phyloP scores from a whole-genome alignment of 2,329 filamentous ascomycete species.

The Falciphora oryzae region DNA sequence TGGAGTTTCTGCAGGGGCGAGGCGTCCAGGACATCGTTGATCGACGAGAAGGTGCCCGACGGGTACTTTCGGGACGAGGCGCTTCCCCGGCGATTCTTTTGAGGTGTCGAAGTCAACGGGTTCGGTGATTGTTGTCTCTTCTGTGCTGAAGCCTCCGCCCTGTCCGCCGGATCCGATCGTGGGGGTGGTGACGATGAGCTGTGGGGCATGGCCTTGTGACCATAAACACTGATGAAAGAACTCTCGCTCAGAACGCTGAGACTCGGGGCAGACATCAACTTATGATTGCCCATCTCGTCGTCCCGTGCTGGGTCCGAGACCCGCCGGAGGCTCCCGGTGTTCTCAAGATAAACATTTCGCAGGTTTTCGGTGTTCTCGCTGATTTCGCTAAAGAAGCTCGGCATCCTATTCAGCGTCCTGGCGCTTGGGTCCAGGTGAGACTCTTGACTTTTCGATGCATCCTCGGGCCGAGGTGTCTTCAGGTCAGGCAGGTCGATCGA shows the following conservation, averaged over 20 bases:
- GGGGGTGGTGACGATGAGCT: conserved; percentile 22
- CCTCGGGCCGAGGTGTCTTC: background rate
- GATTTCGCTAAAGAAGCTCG: conserved; percentile 57
- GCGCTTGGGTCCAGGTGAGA: background rate
- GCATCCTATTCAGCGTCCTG: conserved; percentile 40
- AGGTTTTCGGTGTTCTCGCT: conserved; percentile 56
- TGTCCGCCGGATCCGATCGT: conserved; percentile 13
- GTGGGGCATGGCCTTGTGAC: conserved; percentile 31
- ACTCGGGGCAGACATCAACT: conserved; percentile 48
- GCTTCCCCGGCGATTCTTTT: conserved; percentile 17
- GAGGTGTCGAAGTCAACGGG: conserved; percentile 18
- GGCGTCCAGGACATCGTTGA: conserved; percentile 39
- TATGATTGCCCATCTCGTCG: conserved; percentile 22
- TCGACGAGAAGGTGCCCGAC: conserved; percentile 35
- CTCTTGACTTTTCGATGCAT: background rate
- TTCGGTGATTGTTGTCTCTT: background rate
- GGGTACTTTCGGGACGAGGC: conserved; percentile 23
- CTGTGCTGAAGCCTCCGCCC: conserved; percentile 9
- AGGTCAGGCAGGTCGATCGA: background rate
- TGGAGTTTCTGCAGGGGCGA: conserved; percentile 49
- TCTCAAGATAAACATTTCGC: conserved; percentile 52
- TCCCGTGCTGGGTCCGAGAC: conserved; percentile 36
- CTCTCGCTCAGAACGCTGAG: conserved; percentile 62
- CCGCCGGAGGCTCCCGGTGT: conserved; percentile 44
- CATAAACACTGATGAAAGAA: conserved; percentile 61